Base-by-base conservation (phyloP, 2,329 filamentous ascomycete species). In the Macrophomina phaseolina region DNA sequence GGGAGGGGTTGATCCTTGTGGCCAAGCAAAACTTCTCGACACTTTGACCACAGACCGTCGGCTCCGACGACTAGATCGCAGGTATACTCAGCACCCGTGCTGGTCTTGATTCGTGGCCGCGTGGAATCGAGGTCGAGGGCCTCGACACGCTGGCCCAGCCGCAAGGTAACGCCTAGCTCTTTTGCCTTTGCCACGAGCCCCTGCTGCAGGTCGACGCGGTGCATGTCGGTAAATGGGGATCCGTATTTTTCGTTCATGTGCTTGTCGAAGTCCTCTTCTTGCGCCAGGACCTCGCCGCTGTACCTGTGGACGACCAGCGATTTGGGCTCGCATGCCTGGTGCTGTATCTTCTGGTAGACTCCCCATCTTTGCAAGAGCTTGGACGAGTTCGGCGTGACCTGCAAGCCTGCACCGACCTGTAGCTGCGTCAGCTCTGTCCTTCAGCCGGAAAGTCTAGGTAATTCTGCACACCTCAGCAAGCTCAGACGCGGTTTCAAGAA, bases 11-110 rank as follows among this genome's bases (percentile, higher is more conserved):
- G 76, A 42, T 85, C 83, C 4, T 79, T 77, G 0, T 72, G 76
- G 0, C 81, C 81, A 0, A 86, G 74, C 16, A 86, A 83, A 3
- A 77, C 77, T 61, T 83, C 80, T 0, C 88, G 81, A 52, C 84
- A 87, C 12, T 79, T 78, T 1, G 87, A 89, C 86, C 87, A 89
- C 0, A 91, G 76, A 0, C 89, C 89, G 69, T 91, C 89, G 0
- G 88, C 87, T 0, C 83, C 88, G 1, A 91, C 81, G 5, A 91
- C 78, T 6, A 90, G 75, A 70, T 90, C 87, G 2, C 81, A 85
- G 0, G 74, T 73, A 1, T 81, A 79, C 1, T 70, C 75, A 4
- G 78, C 75, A 0, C 83, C 85, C 4, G 72, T 71, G 5, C 75
- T 75, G 0, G 80, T 81, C 1, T 72, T 79, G 0, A 86, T 72